These are phyloP conservation scores for Cryphonectria nitschkei DNA, from an alignment of 2,329 filamentous ascomycete genomes.

Conservation along the genomic window DNA sequence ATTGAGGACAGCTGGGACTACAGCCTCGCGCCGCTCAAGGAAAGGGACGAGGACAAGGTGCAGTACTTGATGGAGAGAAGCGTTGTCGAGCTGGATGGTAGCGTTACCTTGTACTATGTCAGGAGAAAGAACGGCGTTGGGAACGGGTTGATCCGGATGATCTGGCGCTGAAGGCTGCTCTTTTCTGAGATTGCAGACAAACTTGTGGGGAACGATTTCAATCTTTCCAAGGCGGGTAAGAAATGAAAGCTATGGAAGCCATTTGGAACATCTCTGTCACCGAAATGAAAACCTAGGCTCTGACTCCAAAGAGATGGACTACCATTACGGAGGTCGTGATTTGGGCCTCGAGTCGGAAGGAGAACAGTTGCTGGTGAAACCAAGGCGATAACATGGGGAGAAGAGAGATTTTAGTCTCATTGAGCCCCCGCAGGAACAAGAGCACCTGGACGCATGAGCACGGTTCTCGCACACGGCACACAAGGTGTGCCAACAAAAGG, in stretches of 20 bases:
- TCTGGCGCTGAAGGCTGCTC: conserved; percentile 24
- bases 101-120: conserved; percentile 27
- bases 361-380: not conserved
- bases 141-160: conserved; percentile 24
- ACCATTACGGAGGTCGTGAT: not conserved
- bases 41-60: conserved; percentile 27
- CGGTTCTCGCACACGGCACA: not conserved
- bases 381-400: not conserved
- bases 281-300: not conserved
- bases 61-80: conserved; percentile 30
- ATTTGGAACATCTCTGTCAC: not conserved
- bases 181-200: not conserved
- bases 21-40: conserved; percentile 29
- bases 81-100: conserved; percentile 18
- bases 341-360: not conserved
- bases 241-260: not conserved
- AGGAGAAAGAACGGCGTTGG: conserved; percentile 23
- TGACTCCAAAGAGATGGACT: not conserved
- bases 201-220: not conserved
- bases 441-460: not conserved
- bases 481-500: not conserved
- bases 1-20: conserved; percentile 28
- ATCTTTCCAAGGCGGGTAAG: not conserved
- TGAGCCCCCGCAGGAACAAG: not conserved
- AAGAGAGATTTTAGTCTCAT: not conserved